Conservation (phyloP, 2,329 filamentous ascomycete species). For the Ciborinia camelliae region DNA sequence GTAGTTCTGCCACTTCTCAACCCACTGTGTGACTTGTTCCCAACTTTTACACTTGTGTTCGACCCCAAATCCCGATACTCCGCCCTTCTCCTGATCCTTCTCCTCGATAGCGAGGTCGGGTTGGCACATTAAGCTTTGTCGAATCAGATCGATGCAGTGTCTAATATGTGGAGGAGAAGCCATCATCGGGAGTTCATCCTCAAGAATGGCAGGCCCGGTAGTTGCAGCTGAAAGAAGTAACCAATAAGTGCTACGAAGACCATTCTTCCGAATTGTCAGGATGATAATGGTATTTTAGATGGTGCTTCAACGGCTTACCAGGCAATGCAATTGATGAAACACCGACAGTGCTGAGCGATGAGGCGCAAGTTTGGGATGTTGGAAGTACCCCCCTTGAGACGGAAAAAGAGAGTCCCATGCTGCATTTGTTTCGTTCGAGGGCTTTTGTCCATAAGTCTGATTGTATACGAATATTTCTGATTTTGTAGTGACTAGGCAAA, state of each 20-base stretch:
- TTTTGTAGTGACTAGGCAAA: too few species aligned
- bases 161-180: not conserved
- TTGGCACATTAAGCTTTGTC: constrained; percentile 1
- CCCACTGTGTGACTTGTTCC: not conserved
- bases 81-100: not conserved
- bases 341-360: not conserved
- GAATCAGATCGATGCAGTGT: not conserved
- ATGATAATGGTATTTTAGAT: not conserved
- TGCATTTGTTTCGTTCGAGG: not conserved
- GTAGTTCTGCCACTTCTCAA: too few species aligned
- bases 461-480: not conserved
- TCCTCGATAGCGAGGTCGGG: not conserved
- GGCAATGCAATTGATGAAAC: constrained; percentile 13
- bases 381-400: not conserved
- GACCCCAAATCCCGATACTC: not conserved
- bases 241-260: not conserved
- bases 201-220: not conserved
- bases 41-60: not conserved
- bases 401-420: not conserved
- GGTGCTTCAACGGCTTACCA: not conserved
- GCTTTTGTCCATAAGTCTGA: not conserved
- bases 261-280: not conserved
- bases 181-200: not conserved
- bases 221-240: not conserved
- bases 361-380: not conserved